Evolutionary conservation across 176 grass and related monocot genomes (phyloP).

Genomic region (maize (Zea mays)): DNA sequence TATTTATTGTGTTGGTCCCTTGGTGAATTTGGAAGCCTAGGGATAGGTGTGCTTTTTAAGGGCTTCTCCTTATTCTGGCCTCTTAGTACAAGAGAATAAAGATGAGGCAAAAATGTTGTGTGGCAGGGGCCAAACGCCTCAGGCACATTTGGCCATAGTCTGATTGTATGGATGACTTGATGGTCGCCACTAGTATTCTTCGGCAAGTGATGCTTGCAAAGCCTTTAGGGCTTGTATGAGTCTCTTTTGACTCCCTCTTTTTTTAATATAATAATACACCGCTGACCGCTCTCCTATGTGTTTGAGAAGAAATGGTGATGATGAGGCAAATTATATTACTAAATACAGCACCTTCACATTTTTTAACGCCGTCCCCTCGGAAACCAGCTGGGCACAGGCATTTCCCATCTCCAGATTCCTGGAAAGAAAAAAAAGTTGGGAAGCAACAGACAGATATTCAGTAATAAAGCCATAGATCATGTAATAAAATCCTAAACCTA

Average conservation of each 20-base stretch:
- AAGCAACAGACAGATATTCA: slow-evolving; percentile 7
- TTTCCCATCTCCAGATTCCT: slow-evolving; percentile 56
- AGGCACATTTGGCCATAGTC: background rate
- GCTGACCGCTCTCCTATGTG: background rate
- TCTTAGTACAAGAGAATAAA: background rate
- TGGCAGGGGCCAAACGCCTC: background rate
- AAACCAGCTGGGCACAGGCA: slow-evolving; percentile 63
- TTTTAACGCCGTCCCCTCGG: slow-evolving; percentile 55
- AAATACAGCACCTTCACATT: slow-evolving; percentile 50
- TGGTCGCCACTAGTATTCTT: background rate
- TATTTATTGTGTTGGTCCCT: background rate
- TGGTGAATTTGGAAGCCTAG: background rate
- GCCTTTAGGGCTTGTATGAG: background rate
- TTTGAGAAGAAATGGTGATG: background rate
- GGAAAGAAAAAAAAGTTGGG: background rate
- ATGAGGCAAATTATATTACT: background rate
- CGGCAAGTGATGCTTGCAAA: background rate
- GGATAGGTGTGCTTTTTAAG: background rate
- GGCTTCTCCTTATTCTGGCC: background rate
- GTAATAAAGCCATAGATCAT: background rate
- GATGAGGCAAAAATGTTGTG: background rate
- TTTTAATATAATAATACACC: background rate
- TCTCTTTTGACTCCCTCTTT: background rate
- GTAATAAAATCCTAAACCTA: slow-evolving; percentile 34
- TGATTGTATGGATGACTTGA: background rate